These are phyloP conservation scores for Periconia sp. DNA, from an alignment of 2,329 filamentous ascomycete genomes.

Conservation along the genomic window DNA sequence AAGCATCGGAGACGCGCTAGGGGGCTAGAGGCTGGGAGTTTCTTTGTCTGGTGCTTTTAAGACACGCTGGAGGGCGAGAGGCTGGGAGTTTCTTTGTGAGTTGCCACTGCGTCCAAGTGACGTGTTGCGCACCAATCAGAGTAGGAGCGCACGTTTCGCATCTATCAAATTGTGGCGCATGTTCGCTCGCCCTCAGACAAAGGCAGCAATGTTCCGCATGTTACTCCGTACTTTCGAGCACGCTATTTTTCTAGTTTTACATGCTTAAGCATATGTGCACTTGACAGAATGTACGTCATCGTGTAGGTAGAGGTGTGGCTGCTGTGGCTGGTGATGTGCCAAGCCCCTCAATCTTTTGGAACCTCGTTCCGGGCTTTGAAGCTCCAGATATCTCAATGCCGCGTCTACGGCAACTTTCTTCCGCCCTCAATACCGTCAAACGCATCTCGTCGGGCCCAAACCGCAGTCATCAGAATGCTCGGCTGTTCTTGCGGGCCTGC, in stretches of 20 bases:
- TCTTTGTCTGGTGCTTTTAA: no score
- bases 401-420: constrained; percentile 31
- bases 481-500: constrained; percentile 29
- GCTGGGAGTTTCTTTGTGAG: constrained; percentile 23
- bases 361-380: constrained; percentile 15
- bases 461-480: constrained; percentile 12
- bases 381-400: constrained; percentile 36
- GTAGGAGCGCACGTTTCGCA: constrained; percentile 1
- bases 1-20: no score
- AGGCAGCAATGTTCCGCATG: no score
- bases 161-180: neutral
- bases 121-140: constrained; percentile 37
- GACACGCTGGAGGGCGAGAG: constrained; percentile 18
- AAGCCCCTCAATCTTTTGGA: constrained; percentile 30
- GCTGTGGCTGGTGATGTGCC: constrained; percentile 14
- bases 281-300: no score
- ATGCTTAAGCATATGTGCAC: no score
- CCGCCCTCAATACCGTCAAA: constrained; percentile 17
- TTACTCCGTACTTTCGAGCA: no score
- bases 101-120: constrained; percentile 35
- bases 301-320: constrained; percentile 4
- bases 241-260: no score
- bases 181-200: no score
- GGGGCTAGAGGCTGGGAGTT: constrained; percentile 25
- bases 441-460: constrained; percentile 10